Evolutionary conservation across 257 asterid genomes (phyloP), one percentile per base, ranked within the genome.

Genomic region (Mitragyna speciosa): DNA sequence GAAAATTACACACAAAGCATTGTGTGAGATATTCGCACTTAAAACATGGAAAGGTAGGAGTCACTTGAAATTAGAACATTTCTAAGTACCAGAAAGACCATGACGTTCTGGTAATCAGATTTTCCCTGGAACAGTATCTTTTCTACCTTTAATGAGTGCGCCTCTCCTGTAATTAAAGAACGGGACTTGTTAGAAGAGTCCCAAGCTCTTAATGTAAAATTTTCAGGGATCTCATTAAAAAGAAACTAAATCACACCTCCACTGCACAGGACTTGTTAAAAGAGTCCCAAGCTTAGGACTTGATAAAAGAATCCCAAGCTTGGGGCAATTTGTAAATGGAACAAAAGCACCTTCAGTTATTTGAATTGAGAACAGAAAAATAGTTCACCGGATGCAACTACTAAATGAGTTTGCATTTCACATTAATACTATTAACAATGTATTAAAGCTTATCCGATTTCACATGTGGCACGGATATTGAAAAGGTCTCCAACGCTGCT

Each of bases 121-220:
- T 92, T 95, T 30, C 98, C 98, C 86, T 88, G 90, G 78, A 90
- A 93, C 76, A 95, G 81, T 79, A 92, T 79, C 88, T 93, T 91
- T 73, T 95, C 98, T 36, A 95, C 97, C 91, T 96, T 96, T 84
- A 96, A 81, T 0, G 99, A 96, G 87, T 96, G 99, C 30, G 99
- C 99, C 85, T 96, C 99, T 73, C 99, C 99, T 95, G 94, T 90
- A 87, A 81, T 61, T 71, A 1, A 12, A 66, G 51, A 11, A 66
- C 52, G 33, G 6, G 41, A 48, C 51, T 22, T 0, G 16, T 63
- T 22, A 48, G 4, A 74, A 12, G 30, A 45, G 30, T 28, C 10
- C 47, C 14, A 78, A 61, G 33, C 66, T 67, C 81, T 69, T 5
- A 36, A 12, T 20, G 48, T 22, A 59, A 22, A 59, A 22, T n/a